Percentiles rank a stretch among this genome's conserved stretches.
Conservation (phyloP, 169 alveolate species). For the Perkinsus marinus region DNA sequence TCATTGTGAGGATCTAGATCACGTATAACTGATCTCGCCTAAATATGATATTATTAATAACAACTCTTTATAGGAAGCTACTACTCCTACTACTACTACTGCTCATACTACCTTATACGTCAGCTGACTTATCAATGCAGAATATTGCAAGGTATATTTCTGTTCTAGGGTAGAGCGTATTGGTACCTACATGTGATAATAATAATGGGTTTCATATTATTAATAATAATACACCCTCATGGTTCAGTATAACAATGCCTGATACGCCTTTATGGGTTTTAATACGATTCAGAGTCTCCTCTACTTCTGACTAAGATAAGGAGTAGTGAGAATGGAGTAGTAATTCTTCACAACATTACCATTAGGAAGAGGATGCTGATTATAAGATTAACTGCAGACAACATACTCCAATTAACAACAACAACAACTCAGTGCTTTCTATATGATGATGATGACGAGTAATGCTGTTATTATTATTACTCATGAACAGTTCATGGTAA, state of each 20-base stretch:
- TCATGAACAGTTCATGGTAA: too few relatives aligned
- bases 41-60: conserved; percentile 38
- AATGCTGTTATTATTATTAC: too few relatives aligned
- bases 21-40: conserved; percentile 61
- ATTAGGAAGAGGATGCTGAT: background rate
- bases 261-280: conserved; percentile 79
- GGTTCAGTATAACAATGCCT: conserved; percentile 73
- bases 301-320: conserved; percentile 37
- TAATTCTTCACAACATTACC: background rate
- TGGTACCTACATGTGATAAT: background rate
- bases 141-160: conserved; percentile 43
- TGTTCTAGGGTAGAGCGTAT: conserved; percentile 53
- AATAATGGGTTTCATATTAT: background rate
- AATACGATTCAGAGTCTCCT: conserved; percentile 79
- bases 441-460: too few relatives aligned
- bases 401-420: too few relatives aligned
- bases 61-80: background rate
- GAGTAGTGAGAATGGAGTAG: too few relatives aligned
- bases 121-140: conserved; percentile 37
- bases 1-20: conserved; percentile 72
- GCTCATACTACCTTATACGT: conserved; percentile 28
- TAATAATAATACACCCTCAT: conserved; percentile 48
- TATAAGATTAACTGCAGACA: too few relatives aligned
- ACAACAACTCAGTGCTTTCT: too few relatives aligned
- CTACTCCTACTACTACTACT: too few relatives aligned